Percentiles rank a stretch among this genome's conserved stretches.
These are phyloP conservation scores for Amanita subjunquillea DNA, from an alignment of 768 basidiomycete genomes.

Conservation along the genomic window DNA sequence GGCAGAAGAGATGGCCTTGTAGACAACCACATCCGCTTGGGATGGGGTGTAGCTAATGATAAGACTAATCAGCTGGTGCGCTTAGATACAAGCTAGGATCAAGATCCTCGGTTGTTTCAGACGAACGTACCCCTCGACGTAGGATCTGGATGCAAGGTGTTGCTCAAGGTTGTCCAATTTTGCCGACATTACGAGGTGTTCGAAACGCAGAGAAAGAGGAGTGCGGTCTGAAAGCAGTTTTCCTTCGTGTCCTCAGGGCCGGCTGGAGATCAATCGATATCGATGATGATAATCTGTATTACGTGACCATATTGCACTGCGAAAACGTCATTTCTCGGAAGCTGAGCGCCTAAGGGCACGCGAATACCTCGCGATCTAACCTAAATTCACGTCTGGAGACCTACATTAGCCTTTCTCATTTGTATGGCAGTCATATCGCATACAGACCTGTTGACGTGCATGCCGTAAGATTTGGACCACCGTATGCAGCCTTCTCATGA, in stretches of 20 bases:
- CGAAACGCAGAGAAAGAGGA: not conserved
- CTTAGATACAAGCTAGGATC: slow-evolving; percentile 1
- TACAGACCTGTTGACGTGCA: not conserved
- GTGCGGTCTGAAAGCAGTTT: slow-evolving; percentile 2
- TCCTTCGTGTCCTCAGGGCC: slow-evolving; percentile 15
- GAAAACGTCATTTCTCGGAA: not conserved
- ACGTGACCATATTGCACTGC: not conserved
- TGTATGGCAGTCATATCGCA: not conserved
- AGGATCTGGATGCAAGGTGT: slow-evolving; percentile 81
- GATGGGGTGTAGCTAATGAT: slow-evolving; percentile 73
- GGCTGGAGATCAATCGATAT: slow-evolving; percentile 4
- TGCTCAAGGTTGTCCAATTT: slow-evolving; percentile 69
- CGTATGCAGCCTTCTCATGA: not conserved
- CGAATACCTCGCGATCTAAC: not conserved
- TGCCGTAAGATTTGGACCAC: not conserved
- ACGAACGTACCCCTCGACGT: slow-evolving; percentile 78
- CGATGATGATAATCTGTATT: not conserved
- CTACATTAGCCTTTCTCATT: not conserved
- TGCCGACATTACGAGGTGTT: slow-evolving; percentile 43
- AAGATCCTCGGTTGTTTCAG: not conserved
- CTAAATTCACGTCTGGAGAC: not conserved
- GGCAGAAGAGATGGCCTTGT: slow-evolving; percentile 63
- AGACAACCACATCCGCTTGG: slow-evolving; percentile 90
- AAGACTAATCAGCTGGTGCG: slow-evolving; percentile 6
- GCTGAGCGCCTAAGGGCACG: not conserved